A percentile compares a stretch with the other conserved stretches of the same genome.
These are phyloP conservation scores for Chlamydomonas sp. DNA, from an alignment of 139 green algal species.

Conservation along the genomic window DNA sequence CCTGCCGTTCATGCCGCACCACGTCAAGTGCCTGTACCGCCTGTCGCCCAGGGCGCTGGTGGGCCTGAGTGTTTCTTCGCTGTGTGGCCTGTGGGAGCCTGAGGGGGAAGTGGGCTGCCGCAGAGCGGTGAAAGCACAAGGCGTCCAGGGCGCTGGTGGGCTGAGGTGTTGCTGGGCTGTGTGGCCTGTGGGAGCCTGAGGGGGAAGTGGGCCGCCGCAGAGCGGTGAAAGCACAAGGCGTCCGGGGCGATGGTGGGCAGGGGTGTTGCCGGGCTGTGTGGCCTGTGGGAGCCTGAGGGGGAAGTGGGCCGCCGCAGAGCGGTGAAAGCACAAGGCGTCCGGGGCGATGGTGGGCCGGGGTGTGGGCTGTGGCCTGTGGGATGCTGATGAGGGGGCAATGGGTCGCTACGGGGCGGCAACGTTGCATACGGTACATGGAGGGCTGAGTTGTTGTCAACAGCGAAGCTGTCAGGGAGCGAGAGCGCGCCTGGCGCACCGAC, in stretches of 20 bases:
- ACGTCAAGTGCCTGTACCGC: conserved; percentile 75
- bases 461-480: no score
- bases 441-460: no score
- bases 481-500: no score
- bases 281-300: neutral
- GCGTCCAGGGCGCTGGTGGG: neutral
- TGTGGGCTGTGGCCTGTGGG: neutral
- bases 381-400: neutral
- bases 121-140: no score
- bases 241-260: neutral
- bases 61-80: no score
- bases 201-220: neutral
- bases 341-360: neutral
- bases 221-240: no score
- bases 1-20: conserved; percentile 24
- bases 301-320: neutral
- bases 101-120: neutral
- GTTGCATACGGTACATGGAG: no score
- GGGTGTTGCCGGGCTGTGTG: no score
- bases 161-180: no score
- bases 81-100: no score
- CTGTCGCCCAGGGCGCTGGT: conserved; percentile 43
- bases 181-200: no score
- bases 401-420: no score
- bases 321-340: neutral